Evolutionary conservation across 2,329 filamentous ascomycete genomes (phyloP).

Genomic region (Botrytis paeoniae): DNA sequence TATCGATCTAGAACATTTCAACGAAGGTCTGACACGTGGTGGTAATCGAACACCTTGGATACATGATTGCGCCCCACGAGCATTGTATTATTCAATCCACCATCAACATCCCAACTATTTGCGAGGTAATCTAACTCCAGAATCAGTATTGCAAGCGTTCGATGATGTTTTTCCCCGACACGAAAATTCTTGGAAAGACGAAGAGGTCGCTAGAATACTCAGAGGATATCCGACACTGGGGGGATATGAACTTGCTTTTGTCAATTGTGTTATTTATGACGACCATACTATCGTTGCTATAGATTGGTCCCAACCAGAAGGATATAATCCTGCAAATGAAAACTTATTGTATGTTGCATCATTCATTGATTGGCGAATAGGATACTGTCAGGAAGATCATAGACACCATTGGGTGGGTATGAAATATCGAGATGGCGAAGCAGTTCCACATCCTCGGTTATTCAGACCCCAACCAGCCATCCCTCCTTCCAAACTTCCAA

Average conservation of each 20-base stretch:
- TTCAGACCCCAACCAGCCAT: neutral
- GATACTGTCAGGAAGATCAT: neutral
- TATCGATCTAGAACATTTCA: neutral
- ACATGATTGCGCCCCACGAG: neutral
- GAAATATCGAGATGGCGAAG: neutral
- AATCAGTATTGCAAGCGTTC: neutral
- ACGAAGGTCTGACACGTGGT: neutral
- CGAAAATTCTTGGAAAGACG: neutral
- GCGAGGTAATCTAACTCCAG: neutral
- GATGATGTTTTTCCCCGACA: neutral
- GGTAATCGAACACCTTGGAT: neutral
- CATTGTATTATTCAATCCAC: neutral
- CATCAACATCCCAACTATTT: neutral
- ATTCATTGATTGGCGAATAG: neutral
- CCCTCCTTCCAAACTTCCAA: neutral
- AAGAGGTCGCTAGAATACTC: neutral
- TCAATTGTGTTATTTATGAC: neutral
- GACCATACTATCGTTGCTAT: neutral
- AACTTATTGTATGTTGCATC: neutral
- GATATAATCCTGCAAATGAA: neutral
- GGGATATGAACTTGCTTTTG: neutral
- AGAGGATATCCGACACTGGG: neutral
- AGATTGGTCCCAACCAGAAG: neutral
- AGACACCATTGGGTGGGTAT: slow-evolving; percentile 1
- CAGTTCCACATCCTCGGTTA: neutral